Evolutionary conservation across 306 rosid genomes (phyloP).

Genomic region (Benincasa hispida): DNA sequence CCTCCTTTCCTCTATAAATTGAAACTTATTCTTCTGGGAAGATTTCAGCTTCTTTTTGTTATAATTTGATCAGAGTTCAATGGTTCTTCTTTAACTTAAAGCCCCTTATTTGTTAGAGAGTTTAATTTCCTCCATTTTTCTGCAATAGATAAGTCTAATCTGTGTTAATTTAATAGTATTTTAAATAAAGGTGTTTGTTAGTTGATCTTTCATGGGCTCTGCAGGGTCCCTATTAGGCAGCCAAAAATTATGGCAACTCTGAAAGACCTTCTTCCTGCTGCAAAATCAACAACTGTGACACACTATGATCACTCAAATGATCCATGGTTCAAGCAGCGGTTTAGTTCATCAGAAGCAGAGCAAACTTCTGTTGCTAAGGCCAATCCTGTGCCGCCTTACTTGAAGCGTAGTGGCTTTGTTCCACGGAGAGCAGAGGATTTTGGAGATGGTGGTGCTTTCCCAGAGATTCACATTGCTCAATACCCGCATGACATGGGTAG

Average conservation of each 20-base stretch:
- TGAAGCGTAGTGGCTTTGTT: constrained; percentile 65
- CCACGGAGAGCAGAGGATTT: constrained; percentile 76
- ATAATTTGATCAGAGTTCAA: neutral
- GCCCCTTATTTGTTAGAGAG: neutral
- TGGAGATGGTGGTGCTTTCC: constrained; percentile 88
- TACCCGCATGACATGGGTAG: constrained; percentile 89
- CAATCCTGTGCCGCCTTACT: constrained; percentile 57
- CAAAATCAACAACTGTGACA: constrained; percentile 38
- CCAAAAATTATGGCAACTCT: constrained; percentile 40
- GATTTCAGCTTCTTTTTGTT: neutral
- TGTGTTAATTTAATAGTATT: neutral
- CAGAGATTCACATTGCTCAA: constrained; percentile 82
- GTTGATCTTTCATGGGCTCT: neutral
- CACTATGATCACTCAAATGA: constrained; percentile 70
- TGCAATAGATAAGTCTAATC: neutral
- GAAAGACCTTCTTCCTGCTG: constrained; percentile 66
- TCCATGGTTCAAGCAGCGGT: constrained; percentile 87
- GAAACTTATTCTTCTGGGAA: neutral
- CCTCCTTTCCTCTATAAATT: no score
- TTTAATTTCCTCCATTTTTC: neutral
- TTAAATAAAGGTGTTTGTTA: neutral
- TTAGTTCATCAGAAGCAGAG: constrained; percentile 47
- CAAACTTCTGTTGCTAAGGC: constrained; percentile 27
- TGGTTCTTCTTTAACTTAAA: neutral
- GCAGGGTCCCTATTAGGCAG: neutral